Conservation (phyloP, 257 asterid genomes). For the Oldenlandia corymbosa region DNA sequence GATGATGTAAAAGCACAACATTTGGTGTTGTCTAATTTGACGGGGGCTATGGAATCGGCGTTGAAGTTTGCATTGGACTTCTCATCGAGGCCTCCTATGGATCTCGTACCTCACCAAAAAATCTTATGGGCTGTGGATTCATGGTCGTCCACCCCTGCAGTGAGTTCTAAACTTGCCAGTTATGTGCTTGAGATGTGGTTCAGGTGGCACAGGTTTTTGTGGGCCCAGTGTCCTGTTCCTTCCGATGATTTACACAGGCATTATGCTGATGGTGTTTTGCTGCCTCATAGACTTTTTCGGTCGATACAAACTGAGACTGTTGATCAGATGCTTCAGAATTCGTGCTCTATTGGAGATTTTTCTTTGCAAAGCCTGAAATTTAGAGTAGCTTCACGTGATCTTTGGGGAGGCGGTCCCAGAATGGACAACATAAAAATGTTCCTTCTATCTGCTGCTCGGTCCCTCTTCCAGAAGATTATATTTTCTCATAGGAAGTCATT, state of each 20-base stretch:
- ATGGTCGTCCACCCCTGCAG: constrained; percentile 49
- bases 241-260: constrained; percentile 35
- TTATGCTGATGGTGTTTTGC: constrained; percentile 27
- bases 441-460: constrained; percentile 56
- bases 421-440: constrained; percentile 29
- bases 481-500: constrained; percentile 67
- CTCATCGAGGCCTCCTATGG: constrained; percentile 77
- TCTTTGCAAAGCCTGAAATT: constrained; percentile 53
- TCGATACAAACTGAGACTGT: constrained; percentile 50
- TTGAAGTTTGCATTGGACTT: constrained; percentile 46
- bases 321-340: constrained; percentile 45
- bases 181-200: constrained; percentile 78
- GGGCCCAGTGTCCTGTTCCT: constrained; percentile 49
- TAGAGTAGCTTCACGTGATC: constrained; percentile 61
- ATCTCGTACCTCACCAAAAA: constrained; percentile 69
- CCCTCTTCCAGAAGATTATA: constrained; percentile 80
- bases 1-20: constrained; percentile 50
- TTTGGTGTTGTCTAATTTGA: constrained; percentile 35
- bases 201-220: constrained; percentile 76
- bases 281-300: constrained; percentile 62
- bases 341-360: constrained; percentile 47
- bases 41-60: constrained; percentile 41
- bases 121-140: constrained; percentile 79
- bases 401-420: constrained; percentile 61
- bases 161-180: constrained; percentile 46